A percentile compares a stretch with the other conserved stretches of the same genome.
Evolutionary conservation across 2,329 filamentous ascomycete genomes (phyloP).

Genomic region (Monilinia fructigena): DNA sequence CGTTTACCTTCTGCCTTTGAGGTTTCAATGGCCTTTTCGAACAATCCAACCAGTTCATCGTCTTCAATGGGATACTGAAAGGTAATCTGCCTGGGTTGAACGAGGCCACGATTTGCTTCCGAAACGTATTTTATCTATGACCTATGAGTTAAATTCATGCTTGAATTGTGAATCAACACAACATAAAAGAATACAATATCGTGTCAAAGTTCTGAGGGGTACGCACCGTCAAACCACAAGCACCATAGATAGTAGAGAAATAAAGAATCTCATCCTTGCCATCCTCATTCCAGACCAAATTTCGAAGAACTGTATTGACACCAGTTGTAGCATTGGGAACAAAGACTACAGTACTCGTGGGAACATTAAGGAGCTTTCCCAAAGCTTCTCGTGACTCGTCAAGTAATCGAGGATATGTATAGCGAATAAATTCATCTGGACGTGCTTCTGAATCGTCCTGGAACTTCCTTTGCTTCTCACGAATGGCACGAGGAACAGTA

Average conservation of each 20-base stretch:
- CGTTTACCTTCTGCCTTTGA: constrained; percentile 57
- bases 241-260: constrained; percentile 55
- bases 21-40: constrained; percentile 57
- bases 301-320: constrained; percentile 77
- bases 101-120: constrained; percentile 56
- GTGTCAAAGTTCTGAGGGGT: not conserved
- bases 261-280: constrained; percentile 69
- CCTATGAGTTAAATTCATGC: not conserved
- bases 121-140: constrained; percentile 55
- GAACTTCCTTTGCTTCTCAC: constrained; percentile 58
- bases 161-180: not conserved
- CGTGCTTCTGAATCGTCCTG: constrained; percentile 64
- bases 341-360: constrained; percentile 67
- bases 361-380: constrained; percentile 64
- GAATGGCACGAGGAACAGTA: constrained; percentile 64
- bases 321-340: constrained; percentile 79
- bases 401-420: constrained; percentile 60
- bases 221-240: constrained; percentile 67
- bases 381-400: constrained; percentile 64
- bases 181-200: not conserved
- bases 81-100: constrained; percentile 53
- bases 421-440: constrained; percentile 76
- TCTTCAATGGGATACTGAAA: constrained; percentile 71
- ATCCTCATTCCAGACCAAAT: constrained; percentile 63
- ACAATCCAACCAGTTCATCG: constrained; percentile 59